Conservation (phyloP, 78 protist genomes). For the Speleostelium caveatum region DNA sequence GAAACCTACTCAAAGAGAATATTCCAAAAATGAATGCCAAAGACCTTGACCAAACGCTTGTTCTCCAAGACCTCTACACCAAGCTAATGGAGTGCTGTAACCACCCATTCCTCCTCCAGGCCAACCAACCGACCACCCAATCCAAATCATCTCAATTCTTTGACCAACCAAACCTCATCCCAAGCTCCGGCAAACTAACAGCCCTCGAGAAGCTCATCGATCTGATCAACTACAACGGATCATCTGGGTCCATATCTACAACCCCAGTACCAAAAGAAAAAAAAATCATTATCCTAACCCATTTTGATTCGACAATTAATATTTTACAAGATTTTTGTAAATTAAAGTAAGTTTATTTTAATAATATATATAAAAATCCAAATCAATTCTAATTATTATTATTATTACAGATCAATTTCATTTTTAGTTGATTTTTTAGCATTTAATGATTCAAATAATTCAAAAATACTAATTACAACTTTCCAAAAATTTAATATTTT, state of each 20-base stretch:
- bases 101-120: not conserved
- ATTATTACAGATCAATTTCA: no score
- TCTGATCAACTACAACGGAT: not conserved
- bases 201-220: not conserved
- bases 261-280: not conserved
- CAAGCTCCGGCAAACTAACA: not conserved
- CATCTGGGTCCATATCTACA: not conserved
- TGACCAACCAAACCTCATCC: not conserved
- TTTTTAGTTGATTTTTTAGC: no score
- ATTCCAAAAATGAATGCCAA: conserved; percentile 30
- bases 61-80: conserved; percentile 3
- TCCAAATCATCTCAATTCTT: no score
- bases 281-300: not conserved
- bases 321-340: not conserved
- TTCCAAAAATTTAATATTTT: conserved; percentile 1
- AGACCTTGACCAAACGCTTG: conserved; percentile 14
- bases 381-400: no score
- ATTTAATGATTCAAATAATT: no score
- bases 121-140: not conserved
- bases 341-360: not conserved
- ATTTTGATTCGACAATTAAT: not conserved
- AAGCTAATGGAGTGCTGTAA: conserved; percentile 21
- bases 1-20: conserved; percentile 27
- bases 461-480: not conserved
- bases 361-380: not conserved